Percentiles rank a stretch among this genome's conserved stretches.
These are phyloP conservation scores for Pseudopyricularia cyperi DNA, from an alignment of 2,329 filamentous ascomycete species.

Conservation along the genomic window DNA sequence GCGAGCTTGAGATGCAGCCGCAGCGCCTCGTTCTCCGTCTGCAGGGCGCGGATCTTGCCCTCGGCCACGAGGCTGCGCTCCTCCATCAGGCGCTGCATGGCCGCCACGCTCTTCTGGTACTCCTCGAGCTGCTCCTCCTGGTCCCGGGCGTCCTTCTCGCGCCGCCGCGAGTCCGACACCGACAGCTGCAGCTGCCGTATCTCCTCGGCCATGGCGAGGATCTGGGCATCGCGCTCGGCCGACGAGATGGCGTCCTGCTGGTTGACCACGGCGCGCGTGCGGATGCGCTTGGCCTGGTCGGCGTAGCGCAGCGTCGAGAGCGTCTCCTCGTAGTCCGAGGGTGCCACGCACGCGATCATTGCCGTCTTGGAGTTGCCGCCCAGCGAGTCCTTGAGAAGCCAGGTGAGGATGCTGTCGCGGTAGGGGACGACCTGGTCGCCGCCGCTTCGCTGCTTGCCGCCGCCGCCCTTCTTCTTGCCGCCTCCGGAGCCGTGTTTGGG, in stretches of 20 bases:
- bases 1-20: conserved; percentile 80
- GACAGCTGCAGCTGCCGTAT: conserved; percentile 76
- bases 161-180: conserved; percentile 49
- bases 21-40: conserved; percentile 82
- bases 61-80: conserved; percentile 83
- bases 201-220: conserved; percentile 87
- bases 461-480: conserved; percentile 69
- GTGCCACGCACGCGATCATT: conserved; percentile 98
- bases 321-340: conserved; percentile 95
- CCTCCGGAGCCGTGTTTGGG: conserved; percentile 52
- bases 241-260: conserved; percentile 77
- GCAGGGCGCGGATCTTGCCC: conserved; percentile 82
- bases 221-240: conserved; percentile 88
- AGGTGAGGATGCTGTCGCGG: conserved; percentile 90
- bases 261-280: conserved; percentile 99
- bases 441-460: conserved; percentile 57
- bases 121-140: conserved; percentile 82
- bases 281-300: conserved; percentile 96
- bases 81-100: conserved; percentile 93
- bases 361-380: conserved; percentile 99
- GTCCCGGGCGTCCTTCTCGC: conserved; percentile 63
- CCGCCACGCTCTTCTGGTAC: conserved; percentile 79
- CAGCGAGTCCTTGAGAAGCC: conserved; percentile 91
- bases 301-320: conserved; percentile 91
- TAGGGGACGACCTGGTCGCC: conserved; percentile 79